Base-by-base conservation (phyloP, 345 rosid species). In the Nasturtium officinale region DNA sequence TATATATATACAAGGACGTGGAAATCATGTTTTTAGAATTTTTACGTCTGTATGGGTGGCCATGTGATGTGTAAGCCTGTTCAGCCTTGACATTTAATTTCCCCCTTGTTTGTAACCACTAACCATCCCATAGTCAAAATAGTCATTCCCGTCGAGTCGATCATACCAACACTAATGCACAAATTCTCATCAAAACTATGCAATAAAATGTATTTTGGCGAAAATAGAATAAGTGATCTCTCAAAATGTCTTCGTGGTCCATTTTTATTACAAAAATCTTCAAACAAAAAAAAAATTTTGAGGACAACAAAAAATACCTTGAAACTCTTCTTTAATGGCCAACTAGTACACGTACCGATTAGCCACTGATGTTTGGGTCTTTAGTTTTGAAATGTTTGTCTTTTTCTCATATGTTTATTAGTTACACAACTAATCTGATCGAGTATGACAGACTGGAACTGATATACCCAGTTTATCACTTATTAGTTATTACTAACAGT, bases 41-140 rank as follows among this genome's bases (percentile, higher is more conserved):
- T 57, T 11, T 28, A 48, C 43, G 17, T 64, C 13, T 26, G 37
- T 59, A 16, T 69, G 16, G 45, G 25, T 59, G 66, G 38, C 32
- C 73, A 57, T 69, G 65, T 55, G 72, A 67, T 23, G 50, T 67
- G 20, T 68, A 15, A 61, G 30, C 17, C 38, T 30, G 42, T 33
- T 33, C 38, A 33, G 10, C 38, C 38, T 26, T 26, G 29, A 26
- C 29, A 26, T 26, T 26, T 26, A n/a, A n/a, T n/a, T 26, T 3
- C 10, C 11, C 3, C 2, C 3, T 33, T 33, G 38, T 33, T 33
- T 33, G 3, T 7, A 33, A 33, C 38, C 38, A 33, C 38, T 33
- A 33, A 33, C 38, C 38, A 33, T 33, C 38, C 38, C 38, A 33
- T 7, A 33, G n/a, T n/a, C n/a, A n/a, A n/a, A n/a, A n/a, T n/a